Base-by-base conservation (phyloP, 2,329 filamentous ascomycete species). In the Alternaria sp. region DNA sequence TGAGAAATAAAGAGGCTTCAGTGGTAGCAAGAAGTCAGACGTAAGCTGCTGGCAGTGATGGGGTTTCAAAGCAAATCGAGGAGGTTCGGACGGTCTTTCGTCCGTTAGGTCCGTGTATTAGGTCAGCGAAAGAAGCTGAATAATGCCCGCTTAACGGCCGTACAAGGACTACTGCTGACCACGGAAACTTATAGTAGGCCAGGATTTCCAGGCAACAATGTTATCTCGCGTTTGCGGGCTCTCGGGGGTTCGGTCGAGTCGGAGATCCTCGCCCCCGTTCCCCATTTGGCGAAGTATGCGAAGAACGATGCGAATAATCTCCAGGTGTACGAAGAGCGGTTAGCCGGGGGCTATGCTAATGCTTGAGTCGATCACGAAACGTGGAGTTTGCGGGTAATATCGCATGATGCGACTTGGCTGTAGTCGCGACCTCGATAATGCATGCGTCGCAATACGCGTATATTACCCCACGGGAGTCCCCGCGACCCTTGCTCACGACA, bases 61-160 rank as follows among this genome's bases (percentile, higher is more conserved):
- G 21, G 18, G 51, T 59, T 58, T 55, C 45, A 60, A 33, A 45
- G 58, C 21, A 49, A 57, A 63, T 51, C 33, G 53, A 58, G 43
- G 50, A 59, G 23, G 41, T n/a, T 14, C 66, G 68, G 66, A 66
- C 62, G 46, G 49, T 45, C 12, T 41, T 64, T 66, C 62, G 66
- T 68, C 66, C 68, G 66, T 33, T 51, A 59, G 21, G 21, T 18
- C 56, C 51, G 57, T 53, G 61, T 56, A 55, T 67, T 64, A 67
- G 57, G 61, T 68, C 63, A 68, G 66, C 66, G 28, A 10, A 18
- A 11, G 45, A 53, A 59, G 64, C 57, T 64, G 64, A 67, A 43
- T 60, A 67, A 69, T 61, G 46, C 53, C 55, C 54, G 28, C 43
- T 28, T 30, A 43, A 65, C 23, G 18, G 30, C 50, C 54, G 15